Evolutionary conservation across 2,329 filamentous ascomycete genomes (phyloP), one percentile per base, ranked within the genome.

Genomic region (Sphaerostilbella broomeana): DNA sequence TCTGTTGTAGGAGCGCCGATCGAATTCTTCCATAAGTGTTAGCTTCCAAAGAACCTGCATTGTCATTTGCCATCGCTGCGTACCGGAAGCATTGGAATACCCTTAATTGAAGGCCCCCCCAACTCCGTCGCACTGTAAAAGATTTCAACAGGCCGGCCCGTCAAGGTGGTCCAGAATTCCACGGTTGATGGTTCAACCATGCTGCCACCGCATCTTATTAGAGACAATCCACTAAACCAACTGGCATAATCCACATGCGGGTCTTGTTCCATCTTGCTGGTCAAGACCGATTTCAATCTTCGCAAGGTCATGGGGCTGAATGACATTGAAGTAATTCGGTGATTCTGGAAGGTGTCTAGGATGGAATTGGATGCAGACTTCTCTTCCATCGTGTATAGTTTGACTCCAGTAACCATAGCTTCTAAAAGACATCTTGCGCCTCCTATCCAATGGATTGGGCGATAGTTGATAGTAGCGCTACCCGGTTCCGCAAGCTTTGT

Each of bases 401-500:
- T 38, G 12, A 25, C 37, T 11, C 47, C 40, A 9, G 30, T 35
- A 9, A 48, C 10, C 4, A 38, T 4, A 5, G 39, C 26, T 4
- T 21, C 15, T 5, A 48, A 42, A 4, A 45, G 35, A 9, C 20
- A 35, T 5, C 13, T 13, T 1, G 35, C 13, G 4, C 47, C 46
- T 6, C 47, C 46, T 2, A 45, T 30, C 47, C 47, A 50, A 17
- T 50, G 39, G 2, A 24, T 19, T 4, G 47, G 44, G 5, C 44
- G 46, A 24, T 35, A 47, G 19, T 25, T 38, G 35, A 50, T 16
- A n/a, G 40, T 24, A 2, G 30, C 34, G 15, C 26, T 28, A 2
- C 26, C 35, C 4, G 29, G 27, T 4, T 38, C 13, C 7, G 26
- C 38, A 2, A 35, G 10, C 2, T 31, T 12, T 3, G 8, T 10